Base-by-base conservation (phyloP, 2,329 filamentous ascomycete genomes). In the Stachybotrys echinatus region DNA sequence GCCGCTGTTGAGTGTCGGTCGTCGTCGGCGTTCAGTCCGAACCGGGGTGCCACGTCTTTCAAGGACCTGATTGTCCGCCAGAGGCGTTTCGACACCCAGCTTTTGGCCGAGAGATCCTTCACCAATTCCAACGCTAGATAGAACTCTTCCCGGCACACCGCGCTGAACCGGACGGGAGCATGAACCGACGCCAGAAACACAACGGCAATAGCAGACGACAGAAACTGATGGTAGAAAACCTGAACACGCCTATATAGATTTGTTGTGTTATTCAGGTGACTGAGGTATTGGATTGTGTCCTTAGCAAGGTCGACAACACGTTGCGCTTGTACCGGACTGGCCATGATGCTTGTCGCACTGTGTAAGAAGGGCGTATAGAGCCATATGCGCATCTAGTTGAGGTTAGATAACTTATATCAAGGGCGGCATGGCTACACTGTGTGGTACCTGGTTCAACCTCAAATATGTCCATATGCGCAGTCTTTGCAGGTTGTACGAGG, bases 321-420 rank as follows among this genome's bases (percentile, higher is more conserved):
- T 59, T 89, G 83, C 3, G 91, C 91, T 54, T 89, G 84, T 5
- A 74, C 70, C 47, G 85, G 77, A 62, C 95, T 87, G 50, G 86
- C 81, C 70, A 87, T 82, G 59, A 96, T 96, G 59, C 85, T 92
- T 12, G 83, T 87, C 4, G 89, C 84, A 18, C 87, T 92, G 65
- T 96, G 89, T 8, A 97, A 73, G 3, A 96, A 85, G 0, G 91
- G 91, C 0, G 90, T 88, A 65, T 95, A 92, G 23, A 96, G 88
- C 64, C 90, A 84, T 51, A 92, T 94, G 5, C 92, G 87, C 70
- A 95, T 89, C 71, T 73, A 48, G 3, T 10, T 14, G 10, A 14
- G 3, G 14, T 34, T 34, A 34, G 27, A 34, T 5, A 14, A 34
- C 27, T 34, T 8, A 8, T 34, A 14, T 14, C 27, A 8, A 34